Percentiles rank a stretch among this genome's conserved stretches.
Conservation (phyloP, 441 rosid genomes). For the Macaranga tanarius region DNA sequence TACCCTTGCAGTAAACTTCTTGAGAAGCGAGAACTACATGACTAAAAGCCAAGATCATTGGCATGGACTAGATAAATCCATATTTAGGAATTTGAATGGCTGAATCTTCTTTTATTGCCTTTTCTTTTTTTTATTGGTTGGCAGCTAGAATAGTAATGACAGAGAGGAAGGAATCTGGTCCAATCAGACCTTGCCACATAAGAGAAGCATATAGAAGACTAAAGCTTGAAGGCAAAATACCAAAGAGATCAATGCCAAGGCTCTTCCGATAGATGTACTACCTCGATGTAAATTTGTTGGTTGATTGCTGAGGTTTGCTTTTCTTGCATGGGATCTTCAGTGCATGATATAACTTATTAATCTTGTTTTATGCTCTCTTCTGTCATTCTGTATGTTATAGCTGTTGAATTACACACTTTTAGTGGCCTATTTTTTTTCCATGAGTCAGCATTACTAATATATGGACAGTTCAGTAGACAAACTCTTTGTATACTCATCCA, state of each 20-base stretch:
- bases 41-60: not conserved
- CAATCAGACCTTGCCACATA: slow-evolving; percentile 93
- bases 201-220: slow-evolving; percentile 87
- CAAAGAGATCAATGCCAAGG: slow-evolving; percentile 77
- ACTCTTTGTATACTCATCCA: too few relatives aligned
- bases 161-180: slow-evolving; percentile 88
- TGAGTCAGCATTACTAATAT: too few relatives aligned
- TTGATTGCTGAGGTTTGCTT: slow-evolving; percentile 10
- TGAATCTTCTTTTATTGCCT: not conserved
- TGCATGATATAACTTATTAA: not conserved
- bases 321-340: not conserved
- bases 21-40: not conserved
- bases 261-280: slow-evolving; percentile 54
- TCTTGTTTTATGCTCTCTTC: not conserved
- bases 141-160: slow-evolving; percentile 83
- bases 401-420: not conserved
- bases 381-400: not conserved
- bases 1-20: not conserved
- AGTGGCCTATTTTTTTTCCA: too few relatives aligned
- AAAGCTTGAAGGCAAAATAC: slow-evolving; percentile 86
- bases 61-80: not conserved
- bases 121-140: not conserved
- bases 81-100: not conserved
- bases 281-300: slow-evolving; percentile 8
- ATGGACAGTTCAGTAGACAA: too few relatives aligned